A percentile compares a stretch with the other conserved stretches of the same genome.
These are phyloP conservation scores for Rhizopus sp. DNA, from an alignment of 371 early-diverging fungal species.

Conservation along the genomic window DNA sequence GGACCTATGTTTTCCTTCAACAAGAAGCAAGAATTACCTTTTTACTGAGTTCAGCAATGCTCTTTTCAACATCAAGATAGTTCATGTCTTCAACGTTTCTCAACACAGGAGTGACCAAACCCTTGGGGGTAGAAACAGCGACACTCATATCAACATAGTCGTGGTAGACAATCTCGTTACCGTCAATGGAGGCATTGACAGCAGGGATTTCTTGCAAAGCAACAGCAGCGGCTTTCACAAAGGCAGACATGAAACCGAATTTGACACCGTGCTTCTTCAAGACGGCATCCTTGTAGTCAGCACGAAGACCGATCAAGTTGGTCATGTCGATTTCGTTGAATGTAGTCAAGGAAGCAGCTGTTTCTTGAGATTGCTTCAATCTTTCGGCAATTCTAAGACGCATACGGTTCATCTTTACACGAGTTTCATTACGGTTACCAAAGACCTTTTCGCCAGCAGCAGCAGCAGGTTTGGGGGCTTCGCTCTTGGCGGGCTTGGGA, in stretches of 20 bases:
- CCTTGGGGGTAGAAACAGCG: constrained; percentile 98
- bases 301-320: constrained; percentile 86
- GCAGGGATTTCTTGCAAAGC: constrained; percentile 90
- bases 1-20: neutral
- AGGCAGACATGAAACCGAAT: constrained; percentile 98
- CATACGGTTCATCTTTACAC: constrained; percentile 98
- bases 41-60: constrained; percentile 83
- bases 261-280: constrained; percentile 94
- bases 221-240: constrained; percentile 86
- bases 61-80: constrained; percentile 90
- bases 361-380: constrained; percentile 96
- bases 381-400: constrained; percentile 91
- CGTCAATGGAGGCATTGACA: constrained; percentile 93
- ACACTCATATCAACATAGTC: constrained; percentile 96
- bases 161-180: constrained; percentile 84
- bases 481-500: constrained; percentile 31
- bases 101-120: constrained; percentile 95
- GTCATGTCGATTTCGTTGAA: constrained; percentile 99
- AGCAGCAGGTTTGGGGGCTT: constrained; percentile 38
- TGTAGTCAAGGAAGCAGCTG: constrained; percentile 95
- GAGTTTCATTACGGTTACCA: constrained; percentile 62
- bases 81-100: constrained; percentile 88
- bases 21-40: constrained; percentile 53
- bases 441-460: constrained; percentile 28
- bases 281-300: constrained; percentile 91